Evolutionary conservation across 2,329 filamentous ascomycete species (phyloP), one percentile per base, ranked within the genome.

Genomic region (Venturia asperata): DNA sequence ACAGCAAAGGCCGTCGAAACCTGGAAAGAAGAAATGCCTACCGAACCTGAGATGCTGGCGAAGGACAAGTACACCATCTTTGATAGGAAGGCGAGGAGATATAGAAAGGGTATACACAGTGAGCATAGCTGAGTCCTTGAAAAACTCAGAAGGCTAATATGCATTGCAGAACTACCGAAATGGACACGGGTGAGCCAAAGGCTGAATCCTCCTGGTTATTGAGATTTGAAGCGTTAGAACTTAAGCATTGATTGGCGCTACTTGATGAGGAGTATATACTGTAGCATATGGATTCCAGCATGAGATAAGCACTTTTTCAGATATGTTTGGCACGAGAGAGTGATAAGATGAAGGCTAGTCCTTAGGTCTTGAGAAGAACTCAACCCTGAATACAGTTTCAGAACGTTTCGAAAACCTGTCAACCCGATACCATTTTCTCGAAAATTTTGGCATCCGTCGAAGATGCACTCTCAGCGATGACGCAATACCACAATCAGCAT

Each of bases 21-120:
- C 73, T 99, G 94, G 94, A 96, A 94, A 82, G 83, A 83, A 45
- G 91, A 96, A 78, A 99, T 99, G 94, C 94, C 94, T 27, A 89
- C 86, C 34, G 94, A 99, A 82, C 84, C 86, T 73, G 92, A 97
- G 82, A 99, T 99, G 94, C 76, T 96, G 76, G 89, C 94, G 60
- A 89, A 86, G 78, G 94, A 99, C 80, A 99, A 99, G 80, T 99
- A 99, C 80, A 96, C 91, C 37, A 89, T 99, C 73, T 99, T 97
- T 78, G 93, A 96, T 78, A 87, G 92, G 71, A 97, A 97, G 78
- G 92, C 90, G 76, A 96, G 92, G 86, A 87, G 85, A 72, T 99
- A 97, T 77, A 84, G 94, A 75, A 99, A 99, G 85, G 91, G 92
- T 65, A 92, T 99, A 76, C 93, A 97, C 79, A 97, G 92, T 96